Conservation (phyloP, 306 rosid genomes). For the Sicyos baderoa region DNA sequence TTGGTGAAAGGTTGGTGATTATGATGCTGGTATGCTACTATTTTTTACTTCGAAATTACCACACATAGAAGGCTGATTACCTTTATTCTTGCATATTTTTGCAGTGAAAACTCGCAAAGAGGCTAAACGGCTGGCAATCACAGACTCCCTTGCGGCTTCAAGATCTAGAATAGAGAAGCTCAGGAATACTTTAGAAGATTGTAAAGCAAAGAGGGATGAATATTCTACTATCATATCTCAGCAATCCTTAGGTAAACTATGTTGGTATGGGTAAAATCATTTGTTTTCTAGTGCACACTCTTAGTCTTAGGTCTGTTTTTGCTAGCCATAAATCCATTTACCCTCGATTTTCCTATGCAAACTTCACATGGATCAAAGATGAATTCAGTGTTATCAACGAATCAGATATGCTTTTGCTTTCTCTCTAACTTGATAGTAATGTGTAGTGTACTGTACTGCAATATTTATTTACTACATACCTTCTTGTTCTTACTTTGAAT, state of each 20-base stretch:
- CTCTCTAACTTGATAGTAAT: no score
- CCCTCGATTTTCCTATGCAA: neutral
- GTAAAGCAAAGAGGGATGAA: slow-evolving; percentile 40
- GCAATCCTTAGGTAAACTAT: slow-evolving; percentile 43
- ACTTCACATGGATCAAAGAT: neutral
- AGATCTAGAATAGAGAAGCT: slow-evolving; percentile 47
- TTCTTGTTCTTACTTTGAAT: neutral
- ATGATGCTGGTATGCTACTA: neutral
- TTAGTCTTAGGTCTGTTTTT: neutral
- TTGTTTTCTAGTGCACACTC: neutral
- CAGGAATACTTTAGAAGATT: slow-evolving; percentile 35
- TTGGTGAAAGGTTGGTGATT: neutral
- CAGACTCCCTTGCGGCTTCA: slow-evolving; percentile 52
- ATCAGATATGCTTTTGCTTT: neutral
- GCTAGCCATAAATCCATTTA: neutral
- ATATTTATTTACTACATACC: neutral
- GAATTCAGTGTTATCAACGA: neutral
- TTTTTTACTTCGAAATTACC: neutral
- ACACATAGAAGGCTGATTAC: neutral
- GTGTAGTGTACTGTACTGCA: neutral
- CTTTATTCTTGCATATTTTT: slow-evolving; percentile 15
- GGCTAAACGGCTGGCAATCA: slow-evolving; percentile 59
- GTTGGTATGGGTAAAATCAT: neutral
- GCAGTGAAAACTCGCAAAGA: slow-evolving; percentile 74
- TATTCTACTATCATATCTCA: slow-evolving; percentile 37